These are phyloP conservation scores for Fusarium virguliforme DNA, from an alignment of 2,329 filamentous ascomycete species.

Conservation along the genomic window DNA sequence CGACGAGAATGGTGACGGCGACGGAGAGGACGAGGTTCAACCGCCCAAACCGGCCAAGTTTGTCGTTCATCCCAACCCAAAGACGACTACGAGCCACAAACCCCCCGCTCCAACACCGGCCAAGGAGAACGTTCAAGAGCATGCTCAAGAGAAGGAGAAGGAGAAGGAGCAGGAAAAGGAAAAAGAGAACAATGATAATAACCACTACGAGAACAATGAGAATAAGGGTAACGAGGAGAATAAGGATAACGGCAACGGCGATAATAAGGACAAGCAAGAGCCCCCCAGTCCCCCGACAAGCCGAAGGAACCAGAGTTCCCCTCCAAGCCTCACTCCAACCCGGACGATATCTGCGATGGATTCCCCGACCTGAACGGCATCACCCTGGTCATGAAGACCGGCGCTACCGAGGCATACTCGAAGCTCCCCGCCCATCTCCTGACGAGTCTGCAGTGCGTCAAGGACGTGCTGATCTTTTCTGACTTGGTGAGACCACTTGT, in stretches of 20 bases:
- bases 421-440: slow-evolving; percentile 71
- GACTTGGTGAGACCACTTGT: slow-evolving; percentile 60
- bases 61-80: slow-evolving; percentile 1
- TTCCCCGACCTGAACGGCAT: slow-evolving; percentile 63
- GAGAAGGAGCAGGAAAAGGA: slow-evolving; percentile 20
- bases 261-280: slow-evolving; percentile 5
- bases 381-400: slow-evolving; percentile 72
- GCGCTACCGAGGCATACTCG: slow-evolving; percentile 69
- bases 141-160: slow-evolving; percentile 20
- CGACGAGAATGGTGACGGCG: slow-evolving; percentile 4
- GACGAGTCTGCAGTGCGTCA: slow-evolving; percentile 69
- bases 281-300: slow-evolving; percentile 6
- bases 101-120: not conserved
- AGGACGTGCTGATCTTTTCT: slow-evolving; percentile 71
- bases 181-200: not conserved
- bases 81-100: slow-evolving; percentile 1
- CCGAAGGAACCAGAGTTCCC: slow-evolving; percentile 21
- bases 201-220: not conserved
- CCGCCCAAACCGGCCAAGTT: not conserved
- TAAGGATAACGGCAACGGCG: not conserved
- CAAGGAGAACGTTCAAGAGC: slow-evolving; percentile 4
- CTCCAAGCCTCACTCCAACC: slow-evolving; percentile 32
- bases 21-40: slow-evolving; percentile 23
- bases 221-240: not conserved
- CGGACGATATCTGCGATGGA: slow-evolving; percentile 55